Evolutionary conservation across 2,329 filamentous ascomycete genomes (phyloP), one percentile per base, ranked within the genome.

Genomic region (Phialophora tarda): DNA sequence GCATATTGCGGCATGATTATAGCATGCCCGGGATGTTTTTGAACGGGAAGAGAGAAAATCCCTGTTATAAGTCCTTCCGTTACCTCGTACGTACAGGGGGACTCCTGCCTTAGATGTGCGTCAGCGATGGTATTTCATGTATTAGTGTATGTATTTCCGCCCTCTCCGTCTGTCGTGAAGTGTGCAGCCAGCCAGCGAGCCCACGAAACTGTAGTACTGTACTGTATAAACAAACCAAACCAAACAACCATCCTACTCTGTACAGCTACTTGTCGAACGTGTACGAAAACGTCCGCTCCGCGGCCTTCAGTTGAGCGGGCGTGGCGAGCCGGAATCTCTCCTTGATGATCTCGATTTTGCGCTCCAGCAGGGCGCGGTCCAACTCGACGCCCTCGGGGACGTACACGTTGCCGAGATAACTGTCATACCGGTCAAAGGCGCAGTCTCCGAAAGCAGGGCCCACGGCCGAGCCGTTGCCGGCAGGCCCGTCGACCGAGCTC

Each of bases 401-500:
- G 57, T 71, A 74, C 2, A 73, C 67, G 55, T 71, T 72, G 41
- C 73, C 73, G 44, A 71, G 63, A 48, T 74, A 75, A 2, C 70
- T 68, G 48, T 77, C 74, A 10, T 74, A 75, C 14, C 74, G 73
- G 10, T 78, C 69, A 57, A 78, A 78, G 0, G 74, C 69, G 67
- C 77, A 79, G 57, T 73, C 72, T 48, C 21, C 51, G 3, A n/a
- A 28, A 11, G 48, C 48, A 10, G 11, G 4, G 10, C n/a, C 48
- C 11, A 24, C 23, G 23, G 38, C 11, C 41, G 55, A 47, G 5
- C 48, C 21, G 2, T 12, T 23, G n/a, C 21, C 21, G 26, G 41
- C 47, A 50, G 11, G 11, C 17, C 38, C 21, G 56, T 44, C 34
- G 32, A 14, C 28, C 7, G n/a, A 44, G 17, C 24, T 51, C 23